Evolutionary conservation across 495 filamentous ascomycete species (phyloP).

Genomic region (Penicillium pancosmium): DNA sequence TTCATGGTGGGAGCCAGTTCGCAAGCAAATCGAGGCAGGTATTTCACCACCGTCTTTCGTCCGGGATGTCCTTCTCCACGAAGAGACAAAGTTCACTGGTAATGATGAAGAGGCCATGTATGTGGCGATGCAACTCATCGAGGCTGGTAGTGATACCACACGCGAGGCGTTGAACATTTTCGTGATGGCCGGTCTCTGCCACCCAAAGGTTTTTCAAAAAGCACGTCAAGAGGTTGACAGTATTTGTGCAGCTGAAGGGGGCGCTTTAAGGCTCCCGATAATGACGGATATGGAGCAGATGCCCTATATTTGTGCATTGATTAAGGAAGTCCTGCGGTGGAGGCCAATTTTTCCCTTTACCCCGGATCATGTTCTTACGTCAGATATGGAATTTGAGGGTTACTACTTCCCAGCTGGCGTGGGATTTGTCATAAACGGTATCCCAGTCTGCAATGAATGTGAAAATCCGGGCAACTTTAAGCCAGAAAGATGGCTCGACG

Average conservation of each 20-base stretch:
- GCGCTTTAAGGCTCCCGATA: constrained; percentile 35
- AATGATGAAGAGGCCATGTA: constrained; percentile 50
- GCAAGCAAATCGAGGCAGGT: constrained; percentile 22
- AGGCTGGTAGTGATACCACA: constrained; percentile 50
- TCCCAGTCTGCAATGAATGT: constrained; percentile 33
- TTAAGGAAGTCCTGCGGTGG: constrained; percentile 42
- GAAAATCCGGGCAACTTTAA: constrained; percentile 35
- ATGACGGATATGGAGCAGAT: constrained; percentile 29
- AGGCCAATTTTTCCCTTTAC: constrained; percentile 35
- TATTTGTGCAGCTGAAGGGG: constrained; percentile 28
- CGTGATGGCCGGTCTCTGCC: constrained; percentile 35
- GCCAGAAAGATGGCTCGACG: constrained; percentile 50
- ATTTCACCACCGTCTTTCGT: constrained; percentile 32
- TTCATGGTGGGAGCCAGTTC: constrained; percentile 39
- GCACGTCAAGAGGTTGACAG: constrained; percentile 42
- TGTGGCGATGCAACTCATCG: constrained; percentile 39
- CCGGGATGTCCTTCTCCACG: constrained; percentile 37
- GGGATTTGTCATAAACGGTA: constrained; percentile 37
- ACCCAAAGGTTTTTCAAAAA: constrained; percentile 30
- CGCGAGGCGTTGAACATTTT: constrained; percentile 42
- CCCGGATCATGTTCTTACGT: constrained; percentile 33
- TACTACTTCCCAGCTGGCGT: constrained; percentile 52
- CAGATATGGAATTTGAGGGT: constrained; percentile 55
- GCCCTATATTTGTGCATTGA: constrained; percentile 34
- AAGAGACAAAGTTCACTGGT: constrained; percentile 39